Evolutionary conservation across 2,329 filamentous ascomycete species (phyloP).

Genomic region (Pseudocercospora macadamiae): DNA sequence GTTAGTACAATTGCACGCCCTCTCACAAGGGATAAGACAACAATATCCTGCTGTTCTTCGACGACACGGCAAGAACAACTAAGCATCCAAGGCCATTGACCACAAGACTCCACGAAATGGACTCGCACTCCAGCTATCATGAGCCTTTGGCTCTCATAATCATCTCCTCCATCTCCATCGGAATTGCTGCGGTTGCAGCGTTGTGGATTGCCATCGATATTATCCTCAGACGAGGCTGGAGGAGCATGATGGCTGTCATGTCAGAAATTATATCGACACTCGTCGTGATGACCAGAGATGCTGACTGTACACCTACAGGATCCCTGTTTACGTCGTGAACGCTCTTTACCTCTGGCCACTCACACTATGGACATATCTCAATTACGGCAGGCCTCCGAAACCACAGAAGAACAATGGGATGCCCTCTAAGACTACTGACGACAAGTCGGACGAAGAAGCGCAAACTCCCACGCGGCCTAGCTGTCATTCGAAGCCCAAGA

Average conservation of each 20-base stretch:
- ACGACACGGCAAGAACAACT: too few relatives aligned
- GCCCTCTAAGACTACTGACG: background rate
- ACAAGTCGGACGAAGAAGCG: background rate
- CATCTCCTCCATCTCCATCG: constrained; percentile 14
- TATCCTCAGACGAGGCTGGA: constrained; percentile 17
- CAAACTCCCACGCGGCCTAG: too few relatives aligned
- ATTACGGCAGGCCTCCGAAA: constrained; percentile 28
- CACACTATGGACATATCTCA: constrained; percentile 28
- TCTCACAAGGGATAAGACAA: too few relatives aligned
- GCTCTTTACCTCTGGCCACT: constrained; percentile 31
- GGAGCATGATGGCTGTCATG: constrained; percentile 21
- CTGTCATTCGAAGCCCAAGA: too few relatives aligned
- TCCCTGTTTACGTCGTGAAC: constrained; percentile 31
- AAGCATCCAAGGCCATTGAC: too few relatives aligned
- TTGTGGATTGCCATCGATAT: constrained; percentile 14
- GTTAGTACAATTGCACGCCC: background rate
- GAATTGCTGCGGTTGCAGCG: constrained; percentile 12
- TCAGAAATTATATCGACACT: background rate
- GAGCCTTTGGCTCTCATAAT: constrained; percentile 4
- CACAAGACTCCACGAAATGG: background rate
- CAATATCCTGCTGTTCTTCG: too few relatives aligned
- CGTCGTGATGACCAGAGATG: background rate
- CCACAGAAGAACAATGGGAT: constrained; percentile 7
- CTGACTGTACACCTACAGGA: too few relatives aligned
- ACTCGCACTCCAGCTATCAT: background rate